Evolutionary conservation across 192 early-diverging fungal genomes (phyloP).

Genomic region (Coemansia sp.): DNA sequence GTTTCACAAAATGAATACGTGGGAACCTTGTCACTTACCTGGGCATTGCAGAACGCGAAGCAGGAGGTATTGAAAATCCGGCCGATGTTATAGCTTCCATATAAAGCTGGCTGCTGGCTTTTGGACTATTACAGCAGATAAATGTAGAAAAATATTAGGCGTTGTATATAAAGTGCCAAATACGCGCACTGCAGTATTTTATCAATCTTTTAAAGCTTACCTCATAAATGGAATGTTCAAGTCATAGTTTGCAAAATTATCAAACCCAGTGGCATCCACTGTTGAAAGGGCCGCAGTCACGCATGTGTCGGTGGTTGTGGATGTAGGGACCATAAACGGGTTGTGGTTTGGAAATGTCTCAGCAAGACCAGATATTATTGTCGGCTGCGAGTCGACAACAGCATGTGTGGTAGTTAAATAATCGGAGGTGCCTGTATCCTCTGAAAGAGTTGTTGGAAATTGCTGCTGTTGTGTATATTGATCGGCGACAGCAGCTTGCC

Average conservation of each 20-base stretch:
- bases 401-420: too few relatives aligned
- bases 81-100: constrained; percentile 8
- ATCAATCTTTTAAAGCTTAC: not conserved
- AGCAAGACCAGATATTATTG: too few relatives aligned
- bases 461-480: not conserved
- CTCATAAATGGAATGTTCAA: constrained; percentile 10
- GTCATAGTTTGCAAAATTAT: constrained; percentile 4
- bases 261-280: not conserved
- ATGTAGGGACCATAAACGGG: not conserved
- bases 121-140: not conserved
- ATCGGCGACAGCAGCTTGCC: not conserved
- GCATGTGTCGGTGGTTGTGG: not conserved
- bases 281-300: not conserved
- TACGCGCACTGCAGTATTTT: not conserved
- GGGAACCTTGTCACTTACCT: not conserved
- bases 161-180: not conserved
- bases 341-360: not conserved
- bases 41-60: not conserved
- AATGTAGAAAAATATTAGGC: not conserved
- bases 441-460: not conserved
- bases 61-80: not conserved
- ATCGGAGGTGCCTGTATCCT: too few relatives aligned
- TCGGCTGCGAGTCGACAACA: too few relatives aligned
- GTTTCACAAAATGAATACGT: not conserved
- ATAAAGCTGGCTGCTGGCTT: constrained; percentile 12